phyloP scores from a whole-genome alignment of 225 moss, liverwort and hornwort genomes.

The Neckera pumila region DNA sequence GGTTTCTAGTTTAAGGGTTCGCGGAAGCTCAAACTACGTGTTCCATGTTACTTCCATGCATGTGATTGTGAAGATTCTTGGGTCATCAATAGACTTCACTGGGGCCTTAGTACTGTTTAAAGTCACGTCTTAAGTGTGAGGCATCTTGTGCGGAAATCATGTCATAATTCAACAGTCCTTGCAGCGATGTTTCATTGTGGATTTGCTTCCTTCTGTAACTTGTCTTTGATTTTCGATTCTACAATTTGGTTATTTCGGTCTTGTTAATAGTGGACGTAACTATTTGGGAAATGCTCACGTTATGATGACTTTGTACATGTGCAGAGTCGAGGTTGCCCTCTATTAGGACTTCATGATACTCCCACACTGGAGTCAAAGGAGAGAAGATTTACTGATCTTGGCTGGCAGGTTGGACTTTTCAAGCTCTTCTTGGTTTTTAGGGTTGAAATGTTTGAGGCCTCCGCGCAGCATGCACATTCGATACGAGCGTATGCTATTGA shows the following conservation, averaged over 20 bases:
- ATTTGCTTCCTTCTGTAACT: not conserved
- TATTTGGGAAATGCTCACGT: not conserved
- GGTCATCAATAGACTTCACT: not conserved
- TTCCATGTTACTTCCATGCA: not conserved
- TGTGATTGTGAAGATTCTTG: not conserved
- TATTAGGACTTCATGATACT: constrained; percentile 86
- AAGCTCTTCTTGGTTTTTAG: not conserved
- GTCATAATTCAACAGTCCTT: not conserved
- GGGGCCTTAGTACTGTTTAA: not conserved
- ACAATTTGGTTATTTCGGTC: not conserved
- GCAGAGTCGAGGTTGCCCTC: constrained; percentile 85
- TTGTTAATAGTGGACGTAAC: not conserved
- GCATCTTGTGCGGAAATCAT: not conserved
- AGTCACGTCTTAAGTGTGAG: not conserved
- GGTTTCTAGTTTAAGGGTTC: not conserved
- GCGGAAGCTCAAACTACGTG: not conserved
- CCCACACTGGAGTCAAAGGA: constrained; percentile 87
- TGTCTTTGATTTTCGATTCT: not conserved
- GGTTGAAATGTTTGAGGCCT: not conserved
- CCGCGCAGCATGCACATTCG: not conserved
- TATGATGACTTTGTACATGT: not conserved
- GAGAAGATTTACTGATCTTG: constrained; percentile 76
- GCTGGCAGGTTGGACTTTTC: constrained; percentile 51
- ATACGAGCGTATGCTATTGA: not conserved
- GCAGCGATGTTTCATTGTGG: not conserved